Evolutionary conservation across 192 early-diverging fungal species (phyloP).

Genomic region (Umbelopsis sp.): DNA sequence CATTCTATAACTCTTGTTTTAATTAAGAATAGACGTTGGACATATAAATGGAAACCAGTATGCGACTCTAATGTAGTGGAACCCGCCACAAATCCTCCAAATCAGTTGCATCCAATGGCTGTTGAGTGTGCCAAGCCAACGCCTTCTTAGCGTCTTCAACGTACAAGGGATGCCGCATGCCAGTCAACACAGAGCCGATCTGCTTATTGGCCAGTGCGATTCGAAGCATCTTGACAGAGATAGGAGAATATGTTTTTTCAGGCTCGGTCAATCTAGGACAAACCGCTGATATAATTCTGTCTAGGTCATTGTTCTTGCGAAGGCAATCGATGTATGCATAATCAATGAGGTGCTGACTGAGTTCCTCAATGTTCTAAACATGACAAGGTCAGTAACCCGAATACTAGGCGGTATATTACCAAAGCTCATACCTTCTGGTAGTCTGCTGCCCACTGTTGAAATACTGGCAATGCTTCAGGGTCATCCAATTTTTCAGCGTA

Average conservation of each 20-base stretch:
- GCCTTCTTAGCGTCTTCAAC: constrained; percentile 59
- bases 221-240: constrained; percentile 55
- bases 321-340: constrained; percentile 56
- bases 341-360: constrained; percentile 42
- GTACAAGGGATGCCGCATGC: constrained; percentile 63
- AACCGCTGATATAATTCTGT: constrained; percentile 48
- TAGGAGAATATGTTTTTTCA: constrained; percentile 44
- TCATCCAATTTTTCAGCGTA: constrained; percentile 25
- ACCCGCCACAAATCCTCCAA: constrained; percentile 43
- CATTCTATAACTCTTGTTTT: too few species aligned
- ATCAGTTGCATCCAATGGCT: constrained; percentile 33
- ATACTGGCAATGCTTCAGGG: constrained; percentile 30
- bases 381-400: neutral
- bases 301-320: constrained; percentile 57
- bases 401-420: too few species aligned
- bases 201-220: constrained; percentile 48
- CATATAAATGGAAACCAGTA: neutral
- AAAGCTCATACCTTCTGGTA: constrained; percentile 37
- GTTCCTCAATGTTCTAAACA: constrained; percentile 12
- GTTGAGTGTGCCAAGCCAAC: constrained; percentile 30
- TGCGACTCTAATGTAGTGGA: constrained; percentile 20
- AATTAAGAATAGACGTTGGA: too few species aligned
- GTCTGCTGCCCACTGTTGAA: constrained; percentile 49
- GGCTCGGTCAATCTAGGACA: constrained; percentile 39
- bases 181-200: constrained; percentile 61